Evolutionary conservation across 441 rosid species (phyloP).

Genomic region (Croton laevigatus): DNA sequence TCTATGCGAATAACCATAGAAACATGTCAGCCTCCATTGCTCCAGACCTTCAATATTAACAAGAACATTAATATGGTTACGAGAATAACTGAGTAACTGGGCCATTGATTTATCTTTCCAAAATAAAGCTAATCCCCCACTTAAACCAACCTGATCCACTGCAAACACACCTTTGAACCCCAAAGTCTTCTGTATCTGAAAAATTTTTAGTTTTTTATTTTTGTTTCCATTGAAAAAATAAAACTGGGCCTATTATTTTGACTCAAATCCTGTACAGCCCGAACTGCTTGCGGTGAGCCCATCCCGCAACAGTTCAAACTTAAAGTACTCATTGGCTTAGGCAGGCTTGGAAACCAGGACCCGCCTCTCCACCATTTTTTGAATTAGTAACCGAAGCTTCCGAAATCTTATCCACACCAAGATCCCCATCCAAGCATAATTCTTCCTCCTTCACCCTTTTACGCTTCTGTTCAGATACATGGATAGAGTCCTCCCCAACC

Average conservation of each 20-base stretch:
- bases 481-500: too few species aligned
- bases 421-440: background rate
- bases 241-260: background rate
- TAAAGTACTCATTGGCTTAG: background rate
- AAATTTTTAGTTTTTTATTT: background rate
- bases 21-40: too few species aligned
- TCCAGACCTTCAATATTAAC: too few species aligned
- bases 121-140: background rate
- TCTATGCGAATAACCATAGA: too few species aligned
- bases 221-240: background rate
- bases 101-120: too few species aligned
- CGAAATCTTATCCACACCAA: background rate
- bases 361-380: background rate
- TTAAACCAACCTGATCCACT: background rate
- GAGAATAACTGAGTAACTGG: too few species aligned
- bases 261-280: background rate
- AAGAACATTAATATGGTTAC: too few species aligned
- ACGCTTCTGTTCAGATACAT: background rate
- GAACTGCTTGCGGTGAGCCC: background rate
- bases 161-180: background rate
- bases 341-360: background rate
- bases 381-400: background rate
- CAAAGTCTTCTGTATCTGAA: background rate
- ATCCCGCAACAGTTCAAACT: background rate
- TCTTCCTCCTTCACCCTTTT: background rate